Evolutionary conservation across 1,139 yeast species (phyloP), one percentile per base, ranked within the genome.

Genomic region (Protomyces inouyei): DNA sequence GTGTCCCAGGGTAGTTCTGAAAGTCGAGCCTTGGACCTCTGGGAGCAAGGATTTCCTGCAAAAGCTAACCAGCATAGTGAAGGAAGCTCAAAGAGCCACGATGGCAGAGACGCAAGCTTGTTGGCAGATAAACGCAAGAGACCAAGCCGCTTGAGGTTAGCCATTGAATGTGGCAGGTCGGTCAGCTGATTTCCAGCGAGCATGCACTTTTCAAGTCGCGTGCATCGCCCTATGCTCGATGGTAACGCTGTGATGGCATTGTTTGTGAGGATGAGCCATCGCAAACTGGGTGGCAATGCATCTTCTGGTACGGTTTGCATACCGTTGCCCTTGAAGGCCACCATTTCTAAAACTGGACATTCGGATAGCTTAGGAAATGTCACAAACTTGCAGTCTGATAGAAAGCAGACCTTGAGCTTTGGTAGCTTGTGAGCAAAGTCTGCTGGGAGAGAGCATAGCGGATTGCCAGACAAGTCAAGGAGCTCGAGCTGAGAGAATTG

Each of bases 241-340:
- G 63, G 63, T 37, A 59, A 45, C 10, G 21, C 21, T 16, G 28
- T 25, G 18, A 59, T 18, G 5, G 53, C 46, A 51, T 59, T 59
- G 53, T 59, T 59, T 12, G 63, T 59, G 16, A 59, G 45, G 14
- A 59, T 59, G 12, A 59, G 53, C 63, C 63, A 59, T 8, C 48
- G 38, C 38, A 59, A 43, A 1, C 35, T n/a, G 9, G 6, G 10
- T 8, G 38, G 35, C 23, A 59, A 32, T 4, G 57, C 28, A 1
- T 35, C 43, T 59, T 59, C 63, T 10, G 36, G 52, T 9, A 59
- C 43, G 16, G 21, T 9, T 18, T 37, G 28, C 63, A 59, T 59
- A 23, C 36, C 53, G 23, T 59, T 59, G 36, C 54, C 54, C 57
- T 52, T 52, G 53, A 59, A 59, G 21, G 63, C 63, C 4, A 59